Percentiles rank a stretch among this genome's conserved stretches.
Evolutionary conservation across 2,329 filamentous ascomycete species (phyloP).

Genomic region (Exophiala bonariae): DNA sequence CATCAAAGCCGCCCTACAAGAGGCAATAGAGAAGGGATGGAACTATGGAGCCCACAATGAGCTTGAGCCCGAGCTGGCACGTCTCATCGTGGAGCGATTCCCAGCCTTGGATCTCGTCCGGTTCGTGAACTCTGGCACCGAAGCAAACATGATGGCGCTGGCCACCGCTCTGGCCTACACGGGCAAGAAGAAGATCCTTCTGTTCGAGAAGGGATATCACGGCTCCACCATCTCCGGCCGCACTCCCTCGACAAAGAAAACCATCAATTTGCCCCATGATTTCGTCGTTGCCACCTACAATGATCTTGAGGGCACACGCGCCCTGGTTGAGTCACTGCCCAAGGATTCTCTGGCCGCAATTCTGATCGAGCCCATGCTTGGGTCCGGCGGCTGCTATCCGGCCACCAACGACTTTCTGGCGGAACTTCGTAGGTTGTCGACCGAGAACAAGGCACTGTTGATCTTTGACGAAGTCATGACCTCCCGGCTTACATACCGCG

Average conservation of each 20-base stretch:
- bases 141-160: conserved; percentile 63
- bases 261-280: conserved; percentile 55
- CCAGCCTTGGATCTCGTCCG: conserved; percentile 50
- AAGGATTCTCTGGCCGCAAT: conserved; percentile 58
- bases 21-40: conserved; percentile 51
- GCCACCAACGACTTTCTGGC: conserved; percentile 54
- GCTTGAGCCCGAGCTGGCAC: conserved; percentile 55
- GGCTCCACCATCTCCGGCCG: conserved; percentile 52
- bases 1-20: conserved; percentile 51
- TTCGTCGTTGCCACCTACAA: conserved; percentile 66
- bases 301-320: conserved; percentile 49
- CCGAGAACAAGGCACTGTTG: conserved; percentile 56
- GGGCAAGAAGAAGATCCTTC: conserved; percentile 65
- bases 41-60: conserved; percentile 56
- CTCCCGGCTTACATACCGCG: conserved; percentile 55
- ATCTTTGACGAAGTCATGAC: conserved; percentile 75
- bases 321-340: conserved; percentile 41
- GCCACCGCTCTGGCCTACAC: conserved; percentile 37
- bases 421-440: conserved; percentile 51
- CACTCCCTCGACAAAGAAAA: conserved; percentile 30
- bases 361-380: conserved; percentile 67
- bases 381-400: conserved; percentile 59
- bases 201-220: conserved; percentile 85
- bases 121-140: conserved; percentile 67
- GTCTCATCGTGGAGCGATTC: conserved; percentile 56